Evolutionary conservation across 2,329 filamentous ascomycete genomes (phyloP), one percentile per base, ranked within the genome.

Genomic region (Fusarium sp.): DNA sequence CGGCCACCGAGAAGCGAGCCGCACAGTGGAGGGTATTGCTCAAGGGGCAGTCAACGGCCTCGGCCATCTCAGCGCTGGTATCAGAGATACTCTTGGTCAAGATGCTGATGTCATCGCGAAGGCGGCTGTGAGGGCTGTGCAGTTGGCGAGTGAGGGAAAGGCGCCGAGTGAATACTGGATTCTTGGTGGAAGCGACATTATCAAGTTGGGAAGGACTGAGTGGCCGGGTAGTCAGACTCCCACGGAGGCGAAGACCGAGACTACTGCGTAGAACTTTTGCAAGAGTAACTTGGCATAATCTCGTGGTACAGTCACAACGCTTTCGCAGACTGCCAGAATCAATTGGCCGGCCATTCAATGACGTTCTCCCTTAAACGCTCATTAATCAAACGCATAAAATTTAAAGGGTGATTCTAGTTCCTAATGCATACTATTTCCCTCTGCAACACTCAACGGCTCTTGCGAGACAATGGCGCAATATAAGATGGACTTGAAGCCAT

Each of bases 31-130:
- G 79, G 85, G 86, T 28, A 77, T 90, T 10, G 10, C 91, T 2
- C 85, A 89, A 73, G 84, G 82, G 47, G 30, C 93, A 42, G 88
- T 92, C 2, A 85, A 83, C 7, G 84, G 84, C 20, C 65, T 92
- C 59, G 90, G 90, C 7, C 83, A 81, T 67, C 36, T 94, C 6
- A 85, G 85, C 53, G 79, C 83, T 63, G 86, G 85, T 1, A 47
- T 91, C 70, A 90, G 90, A 83, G 90, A 97, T 78, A 82, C 80
- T 12, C 87, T 93, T 81, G 93, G 90, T 4, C 93, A 96, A 83
- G 93, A 96, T 57, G 90, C 89, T 10, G 88, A 91, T 62, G 88
- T 92, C 38, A 94, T 97, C 82, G 92, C 85, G 6, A 86, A 86
- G 71, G 92, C 92, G 18, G 91, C 91, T 7, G 88, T 93, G 6